Conservation (phyloP, 73 alveolate genomes). For the Tetrahymena malaccensis region DNA sequence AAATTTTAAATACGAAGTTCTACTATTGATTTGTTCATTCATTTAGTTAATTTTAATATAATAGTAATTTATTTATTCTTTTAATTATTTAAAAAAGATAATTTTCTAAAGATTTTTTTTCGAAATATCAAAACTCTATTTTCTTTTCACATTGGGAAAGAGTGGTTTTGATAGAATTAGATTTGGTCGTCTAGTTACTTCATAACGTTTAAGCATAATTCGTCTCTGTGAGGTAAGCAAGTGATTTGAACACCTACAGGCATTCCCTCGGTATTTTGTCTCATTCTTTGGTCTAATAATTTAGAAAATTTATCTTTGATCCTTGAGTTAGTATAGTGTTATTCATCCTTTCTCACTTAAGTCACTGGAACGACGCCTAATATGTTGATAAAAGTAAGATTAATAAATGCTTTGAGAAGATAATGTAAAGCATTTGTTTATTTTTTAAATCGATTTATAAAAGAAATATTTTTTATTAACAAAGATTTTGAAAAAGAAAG, state of each 20-base stretch:
- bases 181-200: background rate
- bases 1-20: no score
- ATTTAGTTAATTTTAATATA: background rate
- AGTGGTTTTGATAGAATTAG: background rate
- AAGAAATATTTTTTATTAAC: background rate
- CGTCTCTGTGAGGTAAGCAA: background rate
- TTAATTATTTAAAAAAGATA: background rate
- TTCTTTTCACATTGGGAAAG: background rate
- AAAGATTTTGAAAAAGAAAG: background rate
- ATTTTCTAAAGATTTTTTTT: background rate
- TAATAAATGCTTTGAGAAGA: no score
- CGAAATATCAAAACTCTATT: no score
- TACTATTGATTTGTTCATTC: no score
- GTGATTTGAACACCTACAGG: background rate
- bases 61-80: background rate
- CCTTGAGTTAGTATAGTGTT: background rate
- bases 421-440: background rate
- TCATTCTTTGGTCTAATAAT: background rate
- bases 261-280: background rate
- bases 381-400: background rate
- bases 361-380: constrained; percentile 19
- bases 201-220: background rate
- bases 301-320: background rate
- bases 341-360: constrained; percentile 16
- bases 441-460: background rate